Percentiles rank a stretch among this genome's conserved stretches.
Conservation (phyloP, 106 monocot species). For the Posidonia australis region DNA sequence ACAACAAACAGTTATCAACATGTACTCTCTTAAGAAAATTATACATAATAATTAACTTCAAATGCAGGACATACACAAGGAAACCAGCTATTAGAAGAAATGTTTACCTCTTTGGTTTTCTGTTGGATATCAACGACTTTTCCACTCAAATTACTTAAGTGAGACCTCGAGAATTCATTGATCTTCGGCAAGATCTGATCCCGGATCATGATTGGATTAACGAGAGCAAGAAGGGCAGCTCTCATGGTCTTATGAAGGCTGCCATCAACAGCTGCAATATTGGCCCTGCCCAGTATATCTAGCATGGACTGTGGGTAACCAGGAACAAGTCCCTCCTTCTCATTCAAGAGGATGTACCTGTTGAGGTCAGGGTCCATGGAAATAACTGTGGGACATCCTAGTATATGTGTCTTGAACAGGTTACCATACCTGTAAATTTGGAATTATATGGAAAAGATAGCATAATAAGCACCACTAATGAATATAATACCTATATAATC, state of each 20-base stretch:
- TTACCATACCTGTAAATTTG: constrained; percentile 92
- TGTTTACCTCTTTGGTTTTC: constrained; percentile 71
- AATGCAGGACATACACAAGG: background rate
- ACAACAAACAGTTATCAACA: background rate
- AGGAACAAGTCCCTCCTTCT: constrained; percentile 76
- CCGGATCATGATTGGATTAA: constrained; percentile 59
- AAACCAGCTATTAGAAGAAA: too few species aligned
- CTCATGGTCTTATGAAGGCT: constrained; percentile 74
- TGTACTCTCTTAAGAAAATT: too few species aligned
- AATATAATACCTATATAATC: too few species aligned
- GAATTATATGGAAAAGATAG: too few species aligned
- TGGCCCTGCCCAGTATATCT: constrained; percentile 64
- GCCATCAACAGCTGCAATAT: constrained; percentile 86
- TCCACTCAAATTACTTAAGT: constrained; percentile 43
- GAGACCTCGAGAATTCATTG: constrained; percentile 66
- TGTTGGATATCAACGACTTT: constrained; percentile 62
- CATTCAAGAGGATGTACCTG: constrained; percentile 74
- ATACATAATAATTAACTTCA: too few species aligned
- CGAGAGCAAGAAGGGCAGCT: constrained; percentile 49
- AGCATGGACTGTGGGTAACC: constrained; percentile 96
- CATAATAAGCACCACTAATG: too few species aligned
- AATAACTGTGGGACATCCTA: constrained; percentile 87
- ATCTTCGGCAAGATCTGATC: constrained; percentile 64
- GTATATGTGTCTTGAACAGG: constrained; percentile 80
- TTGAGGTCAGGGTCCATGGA: constrained; percentile 94